Base-by-base conservation (phyloP, 305 asterid genomes). In the Salvia sclarea region DNA sequence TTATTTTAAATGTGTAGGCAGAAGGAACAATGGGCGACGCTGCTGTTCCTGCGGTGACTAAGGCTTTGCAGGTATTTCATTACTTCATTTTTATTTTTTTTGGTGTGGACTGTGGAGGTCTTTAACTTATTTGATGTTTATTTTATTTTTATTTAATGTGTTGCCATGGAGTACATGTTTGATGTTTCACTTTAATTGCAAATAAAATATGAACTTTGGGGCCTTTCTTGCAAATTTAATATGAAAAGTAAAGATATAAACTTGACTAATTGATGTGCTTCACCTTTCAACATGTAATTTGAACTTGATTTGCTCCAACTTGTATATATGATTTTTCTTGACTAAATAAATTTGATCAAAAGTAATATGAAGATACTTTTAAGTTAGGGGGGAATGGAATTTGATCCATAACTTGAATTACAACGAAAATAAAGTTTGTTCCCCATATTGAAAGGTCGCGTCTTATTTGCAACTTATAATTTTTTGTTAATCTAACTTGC, bases 11-110 rank as follows among this genome's bases (percentile, higher is more conserved):
- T 74, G 61, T 72, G 79, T 73, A 91, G 96, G 97, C 98, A 24
- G 98, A 92, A 77, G 98, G 98, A 64, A 78, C 89, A 38, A 80
- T 93, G 90, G 47, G 63, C 13, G 84, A 93, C 53, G 30, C 86
- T 2, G 88, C 84, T 69, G 60, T 88, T 80, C 95, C 96, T 67
- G 70, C 80, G 6, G 91, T 88, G 30, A 63, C 88, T 56, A 82
- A 85, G 69, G 92, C 92, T 54, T 81, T 93, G 73, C 84, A 90
- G 98, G 98, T 93, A 72, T 24, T 31, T 33, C 45, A 6, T 59
- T 48, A 47, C 1, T 33, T 45, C 69, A 18, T 33, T 50, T 33
- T 2, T 62, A 20, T 37, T 5, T 61, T 61, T 24, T 1, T 25
- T 25, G 2, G 2, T 4, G 2, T 22, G 13, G 18, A 30, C 25